Conservation (phyloP, 2,329 filamentous ascomycete species). For the Apiospora koreana region DNA sequence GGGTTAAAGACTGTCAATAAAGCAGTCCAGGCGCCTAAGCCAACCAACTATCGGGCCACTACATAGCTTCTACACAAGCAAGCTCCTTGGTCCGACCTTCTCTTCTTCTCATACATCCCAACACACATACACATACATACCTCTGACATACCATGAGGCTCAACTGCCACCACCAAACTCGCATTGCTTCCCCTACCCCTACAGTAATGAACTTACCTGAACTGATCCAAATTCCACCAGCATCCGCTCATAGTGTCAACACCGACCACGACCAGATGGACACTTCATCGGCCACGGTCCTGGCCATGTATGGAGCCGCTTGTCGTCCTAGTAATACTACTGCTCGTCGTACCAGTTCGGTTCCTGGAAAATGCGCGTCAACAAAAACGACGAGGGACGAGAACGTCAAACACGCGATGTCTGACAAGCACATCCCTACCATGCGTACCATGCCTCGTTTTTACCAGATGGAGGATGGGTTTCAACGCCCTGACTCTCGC, state of each 20-base stretch:
- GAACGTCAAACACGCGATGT: background rate
- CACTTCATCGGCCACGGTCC: background rate
- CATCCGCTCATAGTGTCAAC: background rate
- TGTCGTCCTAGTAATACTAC: background rate
- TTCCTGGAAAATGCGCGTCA: background rate
- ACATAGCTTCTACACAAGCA: background rate
- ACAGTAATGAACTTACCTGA: background rate
- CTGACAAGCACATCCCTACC: too few species aligned
- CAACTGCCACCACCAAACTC: background rate
- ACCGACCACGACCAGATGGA: background rate
- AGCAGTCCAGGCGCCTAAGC: background rate
- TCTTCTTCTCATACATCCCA: background rate
- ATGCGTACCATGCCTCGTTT: too few species aligned
- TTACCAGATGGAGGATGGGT: too few species aligned
- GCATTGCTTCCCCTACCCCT: background rate
- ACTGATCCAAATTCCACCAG: too few species aligned
- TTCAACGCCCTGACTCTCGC: too few species aligned
- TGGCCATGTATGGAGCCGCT: background rate
- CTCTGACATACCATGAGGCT: background rate
- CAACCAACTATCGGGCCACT: too few species aligned
- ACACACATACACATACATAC: background rate
- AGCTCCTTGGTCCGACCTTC: too few species aligned
- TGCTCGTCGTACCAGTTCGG: background rate
- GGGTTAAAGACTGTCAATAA: background rate
- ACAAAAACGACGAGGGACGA: background rate